Evolutionary conservation across 306 rosid species (phyloP).

Genomic region (Spatholobus suberectus): DNA sequence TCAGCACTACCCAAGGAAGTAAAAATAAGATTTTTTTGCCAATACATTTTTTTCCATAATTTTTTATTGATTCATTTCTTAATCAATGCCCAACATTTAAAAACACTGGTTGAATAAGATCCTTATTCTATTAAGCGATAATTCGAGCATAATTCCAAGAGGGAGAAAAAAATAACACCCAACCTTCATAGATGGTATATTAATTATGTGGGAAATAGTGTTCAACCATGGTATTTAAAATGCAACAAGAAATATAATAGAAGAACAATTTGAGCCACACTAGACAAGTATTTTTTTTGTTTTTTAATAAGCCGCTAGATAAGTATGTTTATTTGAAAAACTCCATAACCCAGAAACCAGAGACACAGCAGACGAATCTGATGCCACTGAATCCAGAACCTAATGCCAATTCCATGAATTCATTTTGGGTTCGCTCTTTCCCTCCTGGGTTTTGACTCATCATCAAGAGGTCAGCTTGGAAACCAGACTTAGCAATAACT

Average conservation of each 20-base stretch:
- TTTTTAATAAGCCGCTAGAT: too few relatives aligned
- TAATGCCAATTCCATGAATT: slow-evolving; percentile 42
- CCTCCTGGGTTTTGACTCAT: slow-evolving; percentile 53
- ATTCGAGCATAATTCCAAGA: background rate
- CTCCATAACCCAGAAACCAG: slow-evolving; percentile 43
- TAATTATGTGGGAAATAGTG: background rate
- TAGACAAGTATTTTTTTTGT: too few relatives aligned
- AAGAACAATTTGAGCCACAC: too few relatives aligned
- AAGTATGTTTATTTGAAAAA: slow-evolving; percentile 38
- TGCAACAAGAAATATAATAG: background rate
- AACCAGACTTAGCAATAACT: background rate
- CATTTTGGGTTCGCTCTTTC: slow-evolving; percentile 44
- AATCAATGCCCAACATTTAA: background rate
- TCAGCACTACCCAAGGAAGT: too few relatives aligned
- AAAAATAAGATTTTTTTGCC: too few relatives aligned
- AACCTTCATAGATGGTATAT: background rate
- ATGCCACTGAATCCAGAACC: slow-evolving; percentile 42
- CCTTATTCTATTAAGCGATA: background rate
- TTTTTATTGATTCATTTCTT: too few relatives aligned
- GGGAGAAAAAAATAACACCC: background rate
- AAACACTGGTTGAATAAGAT: background rate
- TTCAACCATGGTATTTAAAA: background rate
- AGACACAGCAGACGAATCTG: background rate
- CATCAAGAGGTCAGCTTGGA: slow-evolving; percentile 40
- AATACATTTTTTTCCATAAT: too few relatives aligned